Percentiles rank a stretch among this genome's conserved stretches.
These are phyloP conservation scores for Fusarium decemcellulare DNA, from an alignment of 2,329 filamentous ascomycete genomes.

Conservation along the genomic window DNA sequence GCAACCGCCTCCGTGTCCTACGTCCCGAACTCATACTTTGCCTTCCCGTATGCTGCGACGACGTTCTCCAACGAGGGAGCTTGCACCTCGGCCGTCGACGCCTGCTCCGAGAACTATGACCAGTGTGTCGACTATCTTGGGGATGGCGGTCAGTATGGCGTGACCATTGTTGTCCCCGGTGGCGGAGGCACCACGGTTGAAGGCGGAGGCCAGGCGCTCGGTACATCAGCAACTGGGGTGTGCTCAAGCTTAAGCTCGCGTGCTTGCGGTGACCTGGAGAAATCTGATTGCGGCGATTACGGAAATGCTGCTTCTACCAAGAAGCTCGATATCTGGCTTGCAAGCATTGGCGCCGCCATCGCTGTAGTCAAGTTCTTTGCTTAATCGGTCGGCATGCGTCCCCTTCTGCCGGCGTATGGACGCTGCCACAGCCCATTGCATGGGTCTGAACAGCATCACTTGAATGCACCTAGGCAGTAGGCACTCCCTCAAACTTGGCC, in stretches of 20 bases:
- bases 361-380: conserved; percentile 26
- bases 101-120: conserved; percentile 68
- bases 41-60: conserved; percentile 71
- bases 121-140: conserved; percentile 66
- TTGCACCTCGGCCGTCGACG: conserved; percentile 65
- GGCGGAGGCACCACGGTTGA: conserved; percentile 67
- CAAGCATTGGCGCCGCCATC: conserved; percentile 29
- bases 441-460: background rate
- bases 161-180: conserved; percentile 70
- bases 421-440: background rate
- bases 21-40: conserved; percentile 71
- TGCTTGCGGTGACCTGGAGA: conserved; percentile 63
- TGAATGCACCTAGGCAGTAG: background rate
- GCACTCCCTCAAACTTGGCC: background rate
- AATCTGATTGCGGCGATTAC: conserved; percentile 55
- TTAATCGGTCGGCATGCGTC: conserved; percentile 12
- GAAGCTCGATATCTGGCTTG: conserved; percentile 19
- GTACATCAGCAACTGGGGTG: conserved; percentile 64
- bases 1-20: conserved; percentile 61
- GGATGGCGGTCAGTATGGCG: conserved; percentile 59
- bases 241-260: conserved; percentile 69
- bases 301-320: conserved; percentile 35
- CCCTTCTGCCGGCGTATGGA: background rate
- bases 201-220: conserved; percentile 56
- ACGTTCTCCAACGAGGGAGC: conserved; percentile 65